Conservation (phyloP, 176 grass and related monocot species). For the Calamus simplicifolius region DNA sequence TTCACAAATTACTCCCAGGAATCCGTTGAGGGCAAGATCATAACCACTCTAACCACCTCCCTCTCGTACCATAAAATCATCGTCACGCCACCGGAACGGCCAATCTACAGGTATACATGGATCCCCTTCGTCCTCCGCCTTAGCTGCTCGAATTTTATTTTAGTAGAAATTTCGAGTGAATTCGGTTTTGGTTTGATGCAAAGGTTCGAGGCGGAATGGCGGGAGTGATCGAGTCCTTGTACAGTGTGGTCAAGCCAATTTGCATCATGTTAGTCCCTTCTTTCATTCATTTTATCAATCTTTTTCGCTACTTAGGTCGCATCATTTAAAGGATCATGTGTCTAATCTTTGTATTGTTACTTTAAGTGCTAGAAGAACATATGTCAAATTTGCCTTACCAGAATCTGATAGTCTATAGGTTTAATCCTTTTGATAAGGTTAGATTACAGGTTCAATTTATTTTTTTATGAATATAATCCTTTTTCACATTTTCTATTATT, state of each 20-base stretch:
- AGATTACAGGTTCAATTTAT: too few relatives aligned
- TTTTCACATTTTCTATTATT: too few relatives aligned
- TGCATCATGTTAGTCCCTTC: slow-evolving; percentile 9
- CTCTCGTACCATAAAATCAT: slow-evolving; percentile 16
- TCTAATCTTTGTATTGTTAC: too few relatives aligned
- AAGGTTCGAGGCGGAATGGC: slow-evolving; percentile 7
- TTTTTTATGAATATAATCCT: too few relatives aligned
- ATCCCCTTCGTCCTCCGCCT: background rate
- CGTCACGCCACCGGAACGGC: slow-evolving; percentile 10
- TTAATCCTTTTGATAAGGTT: too few relatives aligned
- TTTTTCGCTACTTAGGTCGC: background rate
- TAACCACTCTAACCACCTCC: background rate
- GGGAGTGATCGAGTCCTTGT: slow-evolving; percentile 11
- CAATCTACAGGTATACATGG: slow-evolving; percentile 9
- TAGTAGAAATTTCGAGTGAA: too few relatives aligned
- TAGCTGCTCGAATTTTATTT: background rate
- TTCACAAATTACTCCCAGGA: background rate
- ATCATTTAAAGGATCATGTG: too few relatives aligned
- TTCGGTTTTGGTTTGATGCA: too few relatives aligned
- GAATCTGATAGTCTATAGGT: too few relatives aligned
- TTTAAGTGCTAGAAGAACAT: too few relatives aligned
- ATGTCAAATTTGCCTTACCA: too few relatives aligned
- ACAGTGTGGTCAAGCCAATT: slow-evolving; percentile 14
- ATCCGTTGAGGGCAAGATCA: slow-evolving; percentile 11
- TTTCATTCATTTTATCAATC: background rate